Evolutionary conservation across 768 basidiomycete genomes (phyloP).

Genomic region (Phylloporus arenicola): DNA sequence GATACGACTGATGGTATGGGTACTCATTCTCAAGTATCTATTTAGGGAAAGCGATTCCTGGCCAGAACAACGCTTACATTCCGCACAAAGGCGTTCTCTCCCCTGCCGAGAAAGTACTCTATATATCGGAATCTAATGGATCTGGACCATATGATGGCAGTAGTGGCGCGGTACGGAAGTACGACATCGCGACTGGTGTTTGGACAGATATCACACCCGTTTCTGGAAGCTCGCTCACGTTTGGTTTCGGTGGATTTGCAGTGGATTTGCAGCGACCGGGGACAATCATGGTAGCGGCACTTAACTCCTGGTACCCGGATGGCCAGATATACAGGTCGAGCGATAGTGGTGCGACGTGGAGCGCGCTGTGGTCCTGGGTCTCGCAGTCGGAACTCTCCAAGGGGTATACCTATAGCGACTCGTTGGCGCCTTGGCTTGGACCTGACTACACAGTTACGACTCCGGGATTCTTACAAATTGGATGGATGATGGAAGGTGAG

Average conservation of each 20-base stretch:
- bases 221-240: conserved; percentile 51
- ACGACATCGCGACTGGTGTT: conserved; percentile 46
- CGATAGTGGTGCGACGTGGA: conserved; percentile 55
- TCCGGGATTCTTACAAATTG: conserved; percentile 46
- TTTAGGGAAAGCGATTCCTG: conserved; percentile 51
- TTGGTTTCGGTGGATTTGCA: conserved; percentile 58
- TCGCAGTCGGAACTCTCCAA: conserved; percentile 39
- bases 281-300: conserved; percentile 62
- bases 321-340: conserved; percentile 61
- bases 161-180: conserved; percentile 44
- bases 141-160: conserved; percentile 63
- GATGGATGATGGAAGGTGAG: conserved; percentile 68
- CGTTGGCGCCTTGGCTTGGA: conserved; percentile 57
- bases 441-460: conserved; percentile 41
- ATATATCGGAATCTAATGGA: conserved; percentile 57
- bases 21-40: neutral
- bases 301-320: conserved; percentile 58
- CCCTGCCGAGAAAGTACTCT: conserved; percentile 49
- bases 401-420: conserved; percentile 51
- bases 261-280: conserved; percentile 58
- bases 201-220: conserved; percentile 64
- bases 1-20: neutral
- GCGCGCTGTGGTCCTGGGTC: conserved; percentile 52
- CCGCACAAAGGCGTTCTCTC: conserved; percentile 67
- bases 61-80: conserved; percentile 52